Evolutionary conservation across 73 alveolate genomes (phyloP), one percentile per base, ranked within the genome.

Genomic region (Symbiodinium pilosum): DNA sequence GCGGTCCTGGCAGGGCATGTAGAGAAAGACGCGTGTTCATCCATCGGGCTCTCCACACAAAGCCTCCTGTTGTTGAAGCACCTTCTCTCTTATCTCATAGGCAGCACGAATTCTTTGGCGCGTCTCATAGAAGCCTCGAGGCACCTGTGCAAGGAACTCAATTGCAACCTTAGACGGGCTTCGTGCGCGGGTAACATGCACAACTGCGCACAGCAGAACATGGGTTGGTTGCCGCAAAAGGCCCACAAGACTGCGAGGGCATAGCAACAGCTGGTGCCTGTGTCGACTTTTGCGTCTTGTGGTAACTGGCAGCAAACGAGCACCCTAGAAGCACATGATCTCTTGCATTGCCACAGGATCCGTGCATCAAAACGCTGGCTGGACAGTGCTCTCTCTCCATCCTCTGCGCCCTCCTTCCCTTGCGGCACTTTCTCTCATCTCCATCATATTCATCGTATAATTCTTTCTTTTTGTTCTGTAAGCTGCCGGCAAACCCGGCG

Each of bases 31-130:
- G 26, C 73, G n/a, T 54, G 73, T 30, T 5, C 4, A 54, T 30
- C 73, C 73, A 24, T 54, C 73, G 3, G 26, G 5, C 1, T 5
- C 12, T 2, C 21, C 26, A 44, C 71, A 6, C 40, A 21, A 26
- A 52, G 36, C 95, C 95, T 91, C 97, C 34, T 86, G 87, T 43
- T 91, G 97, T 52, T 43, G 97, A 77, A 69, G 38, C 40, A 71
- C 97, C 97, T 43, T 41, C 16, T 91, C 97, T 11, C 97, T 87
- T 40, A 91, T 84, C 54, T 91, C 97, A 39, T 91, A 69, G 77
- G 97, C 97, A 16, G 97, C 97, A 9, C 97, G 97, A 43, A 91
- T 91, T 64, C 97, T 85, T 86, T 91, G 97, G 75, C 97, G 97
- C 51, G 88, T 91, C 41, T 91, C 97, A 41, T 91, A 91, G 97